Conservation (phyloP, 331 rosid species). For the Saraca asoca region DNA sequence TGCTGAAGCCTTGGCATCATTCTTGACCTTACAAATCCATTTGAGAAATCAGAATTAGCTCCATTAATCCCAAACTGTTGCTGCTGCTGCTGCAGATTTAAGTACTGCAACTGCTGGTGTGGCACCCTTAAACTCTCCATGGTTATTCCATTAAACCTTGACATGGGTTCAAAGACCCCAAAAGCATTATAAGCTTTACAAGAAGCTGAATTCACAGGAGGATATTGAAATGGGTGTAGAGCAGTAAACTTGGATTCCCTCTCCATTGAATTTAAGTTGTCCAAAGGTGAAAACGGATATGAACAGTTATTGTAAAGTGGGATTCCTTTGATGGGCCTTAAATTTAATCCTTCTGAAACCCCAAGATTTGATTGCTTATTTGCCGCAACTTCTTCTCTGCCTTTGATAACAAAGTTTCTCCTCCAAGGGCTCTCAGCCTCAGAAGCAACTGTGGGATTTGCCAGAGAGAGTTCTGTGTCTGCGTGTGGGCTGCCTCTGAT, state of each 20-base stretch:
- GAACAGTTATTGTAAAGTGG: conserved; percentile 51
- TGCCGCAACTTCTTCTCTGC: conserved; percentile 18
- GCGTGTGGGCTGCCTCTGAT: conserved; percentile 35
- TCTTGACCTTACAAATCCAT: conserved; percentile 58
- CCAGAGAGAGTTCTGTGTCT: conserved; percentile 56
- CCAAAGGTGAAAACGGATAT: conserved; percentile 33
- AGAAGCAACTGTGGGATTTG: conserved; percentile 33
- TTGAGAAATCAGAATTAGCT: conserved; percentile 47
- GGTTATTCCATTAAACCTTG: conserved; percentile 58
- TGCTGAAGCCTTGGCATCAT: conserved; percentile 50
- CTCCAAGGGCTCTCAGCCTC: conserved; percentile 59
- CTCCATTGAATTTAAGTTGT: conserved; percentile 11
- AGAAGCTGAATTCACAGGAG: conserved; percentile 28
- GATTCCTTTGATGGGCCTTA: conserved; percentile 65
- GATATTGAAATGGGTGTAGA: conserved; percentile 37
- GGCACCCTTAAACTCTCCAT: conserved; percentile 53
- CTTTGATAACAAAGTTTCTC: conserved; percentile 24
- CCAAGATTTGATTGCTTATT: conserved; percentile 26
- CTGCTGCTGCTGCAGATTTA: conserved; percentile 38
- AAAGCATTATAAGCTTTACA: conserved; percentile 20
- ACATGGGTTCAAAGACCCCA: conserved; percentile 38
- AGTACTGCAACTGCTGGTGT: conserved; percentile 37
- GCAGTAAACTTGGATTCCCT: conserved; percentile 39
- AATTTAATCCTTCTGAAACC: conserved; percentile 28
- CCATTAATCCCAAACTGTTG: conserved; percentile 44